Evolutionary conservation across 305 asterid genomes (phyloP), one percentile per base, ranked within the genome.

Genomic region (Withania somnifera): DNA sequence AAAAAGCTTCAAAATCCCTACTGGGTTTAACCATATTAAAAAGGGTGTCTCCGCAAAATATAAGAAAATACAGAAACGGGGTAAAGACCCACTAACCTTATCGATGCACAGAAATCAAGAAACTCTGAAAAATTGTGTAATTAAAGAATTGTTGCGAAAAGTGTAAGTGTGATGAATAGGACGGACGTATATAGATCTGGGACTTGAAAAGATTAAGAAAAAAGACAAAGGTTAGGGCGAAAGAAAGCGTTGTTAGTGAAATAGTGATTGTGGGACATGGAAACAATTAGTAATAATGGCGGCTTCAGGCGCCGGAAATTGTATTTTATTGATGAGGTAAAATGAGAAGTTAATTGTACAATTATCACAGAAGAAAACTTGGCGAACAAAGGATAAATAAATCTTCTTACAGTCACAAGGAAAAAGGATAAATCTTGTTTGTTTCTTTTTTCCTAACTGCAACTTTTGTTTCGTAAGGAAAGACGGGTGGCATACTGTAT

Each of bases 241-340:
- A 51, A 42, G 13, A 69, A 69, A 76, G 19, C 11, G 47, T 1
- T 51, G 80, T 51, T 64, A 77, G 68, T 78, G 84, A 40, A 51
- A 17, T 73, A 63, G 32, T 57, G 82, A 54, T 66, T 61, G 61
- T 69, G 81, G 88, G 86, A 83, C 84, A 60, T 22, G 60, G 81
- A 51, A 82, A 71, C 90, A 87, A n/a, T n/a, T n/a, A n/a, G n/a
- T n/a, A n/a, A 83, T 87, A 89, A 87, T 87, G 90, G 90, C 89
- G 88, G 89, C 86, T 84, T 77, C 79, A 28, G n/a, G 47, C 54
- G 47, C n/a, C n/a, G 7, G 2, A 51, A 52, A 3, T 9, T 20
- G 22, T 76, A 51, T 51, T 30, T 51, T 51, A 76, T 76, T 45
- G 34, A 8, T 73, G 54, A 0, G 11, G n/a, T n/a, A 36, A 36